Evolutionary conservation across 148 eudicot genomes (phyloP), one percentile per base, ranked within the genome.

Genomic region (Agrostemma githago): DNA sequence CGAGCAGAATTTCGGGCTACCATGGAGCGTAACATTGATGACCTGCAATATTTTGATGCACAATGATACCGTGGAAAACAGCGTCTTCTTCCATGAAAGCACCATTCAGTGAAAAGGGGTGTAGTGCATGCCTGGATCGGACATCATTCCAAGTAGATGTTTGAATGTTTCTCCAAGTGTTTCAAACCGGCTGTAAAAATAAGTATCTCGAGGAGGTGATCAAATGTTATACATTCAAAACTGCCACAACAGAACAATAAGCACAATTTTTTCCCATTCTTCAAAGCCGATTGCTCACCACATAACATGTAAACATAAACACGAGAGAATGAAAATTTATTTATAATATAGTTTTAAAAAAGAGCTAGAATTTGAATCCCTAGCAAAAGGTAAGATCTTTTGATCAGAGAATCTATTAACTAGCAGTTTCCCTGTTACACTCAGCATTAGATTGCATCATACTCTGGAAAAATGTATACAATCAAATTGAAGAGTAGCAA

Each of bases 1-100:
- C 66, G 82, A 73, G 88, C 74, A 11, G 76, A 66, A 76, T 82
- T 86, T 63, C 84, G 79, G 74, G 88, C 83, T 71, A 88, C 78
- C 97, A 92, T 89, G 72, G 99, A 84, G 76, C 74, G 54, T 68
- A 41, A 77, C 80, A 84, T 86, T 78, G 88, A 77, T 89, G 83
- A 68, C 89, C 89, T 74, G 82, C 76, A 80, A 79, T 79, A 66
- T 73, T 40, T 73, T 72, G 86, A 73, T 61, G 68, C 58, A 81
- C 63, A 34, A 75, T 76, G 72, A 81, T 69, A 76, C 72, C 34
- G 74, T 40, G 34, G 43, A 64, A 60, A 71, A 72, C 62, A 75
- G 51, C 17, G 64, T 66, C 71, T 75, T 76, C 77, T 75, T 85
- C 92, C 95, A 89, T 91, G 76, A 83, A 88, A 64, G 78, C 82